These are phyloP conservation scores for Colletotrichum endophyticum DNA, from an alignment of 2,329 filamentous ascomycete genomes.

Conservation along the genomic window DNA sequence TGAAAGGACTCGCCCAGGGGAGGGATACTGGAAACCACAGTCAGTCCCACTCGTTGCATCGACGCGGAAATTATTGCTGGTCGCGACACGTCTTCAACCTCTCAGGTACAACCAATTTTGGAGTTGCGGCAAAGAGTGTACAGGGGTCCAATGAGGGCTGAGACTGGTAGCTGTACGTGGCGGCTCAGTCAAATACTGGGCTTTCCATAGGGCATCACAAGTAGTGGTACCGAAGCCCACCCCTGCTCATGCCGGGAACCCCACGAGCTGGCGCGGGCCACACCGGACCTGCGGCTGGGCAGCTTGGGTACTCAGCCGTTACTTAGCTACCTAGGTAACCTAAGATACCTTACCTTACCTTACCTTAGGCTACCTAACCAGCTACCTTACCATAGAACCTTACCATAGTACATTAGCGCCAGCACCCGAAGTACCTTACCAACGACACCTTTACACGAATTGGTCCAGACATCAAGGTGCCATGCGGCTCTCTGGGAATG, in stretches of 20 bases:
- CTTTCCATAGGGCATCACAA: background rate
- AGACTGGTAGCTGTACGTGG: background rate
- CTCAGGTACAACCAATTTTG: background rate
- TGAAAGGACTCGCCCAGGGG: background rate
- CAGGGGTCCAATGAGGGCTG: background rate
- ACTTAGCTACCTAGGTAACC: background rate
- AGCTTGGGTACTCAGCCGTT: background rate
- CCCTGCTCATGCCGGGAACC: background rate
- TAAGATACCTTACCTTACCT: too few relatives aligned
- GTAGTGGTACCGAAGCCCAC: background rate
- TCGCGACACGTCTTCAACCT: background rate
- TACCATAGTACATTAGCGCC: background rate
- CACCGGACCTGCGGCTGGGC: background rate
- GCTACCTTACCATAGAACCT: too few relatives aligned
- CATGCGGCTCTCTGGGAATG: background rate
- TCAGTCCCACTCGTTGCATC: background rate
- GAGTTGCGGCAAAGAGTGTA: background rate
- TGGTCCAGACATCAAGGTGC: background rate
- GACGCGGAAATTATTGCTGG: background rate
- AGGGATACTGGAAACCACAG: background rate
- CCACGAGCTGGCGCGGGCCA: background rate
- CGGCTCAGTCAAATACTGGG: background rate
- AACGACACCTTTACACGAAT: background rate
- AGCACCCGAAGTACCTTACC: background rate
- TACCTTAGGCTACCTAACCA: too few relatives aligned